These are phyloP conservation scores for Hanseniaspora valbyensis DNA, from an alignment of 805 yeast species.

Conservation along the genomic window DNA sequence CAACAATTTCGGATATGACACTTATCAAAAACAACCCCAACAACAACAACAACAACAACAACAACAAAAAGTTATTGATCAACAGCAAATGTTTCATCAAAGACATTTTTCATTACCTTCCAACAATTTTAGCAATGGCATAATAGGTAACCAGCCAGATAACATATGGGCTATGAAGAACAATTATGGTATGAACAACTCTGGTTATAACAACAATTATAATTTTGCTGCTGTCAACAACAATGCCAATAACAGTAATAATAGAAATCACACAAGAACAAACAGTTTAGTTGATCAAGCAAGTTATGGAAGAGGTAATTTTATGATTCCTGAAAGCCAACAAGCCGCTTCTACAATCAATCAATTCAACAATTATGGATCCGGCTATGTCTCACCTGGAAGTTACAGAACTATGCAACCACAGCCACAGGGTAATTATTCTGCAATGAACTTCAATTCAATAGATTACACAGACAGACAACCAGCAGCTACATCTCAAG, in stretches of 20 bases:
- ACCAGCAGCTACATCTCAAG: not conserved
- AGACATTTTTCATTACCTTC: slow-evolving; percentile 30
- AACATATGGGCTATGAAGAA: slow-evolving; percentile 10
- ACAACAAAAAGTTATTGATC: not conserved
- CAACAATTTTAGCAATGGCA: slow-evolving; percentile 18
- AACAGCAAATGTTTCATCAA: slow-evolving; percentile 20
- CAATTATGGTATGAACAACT: not conserved
- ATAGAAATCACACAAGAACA: slow-evolving; percentile 4
- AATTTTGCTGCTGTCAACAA: not conserved
- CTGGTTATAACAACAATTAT: not conserved
- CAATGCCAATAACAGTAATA: not conserved
- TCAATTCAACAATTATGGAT: not conserved
- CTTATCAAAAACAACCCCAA: not conserved
- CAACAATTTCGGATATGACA: not conserved
- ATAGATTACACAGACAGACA: slow-evolving; percentile 11
- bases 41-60: not conserved
- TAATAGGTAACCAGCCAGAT: not conserved
- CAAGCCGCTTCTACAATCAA: not conserved
- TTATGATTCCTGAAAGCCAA: not conserved
- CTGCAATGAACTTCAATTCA: slow-evolving; percentile 9
- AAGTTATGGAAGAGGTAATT: not conserved
- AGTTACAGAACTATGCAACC: not conserved
- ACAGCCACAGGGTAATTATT: not conserved
- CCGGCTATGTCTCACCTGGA: slow-evolving; percentile 2
- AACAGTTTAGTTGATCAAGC: slow-evolving; percentile 7